Evolutionary conservation across 495 filamentous ascomycete species (phyloP).

Genomic region (Beverwykella pulmonaria): DNA sequence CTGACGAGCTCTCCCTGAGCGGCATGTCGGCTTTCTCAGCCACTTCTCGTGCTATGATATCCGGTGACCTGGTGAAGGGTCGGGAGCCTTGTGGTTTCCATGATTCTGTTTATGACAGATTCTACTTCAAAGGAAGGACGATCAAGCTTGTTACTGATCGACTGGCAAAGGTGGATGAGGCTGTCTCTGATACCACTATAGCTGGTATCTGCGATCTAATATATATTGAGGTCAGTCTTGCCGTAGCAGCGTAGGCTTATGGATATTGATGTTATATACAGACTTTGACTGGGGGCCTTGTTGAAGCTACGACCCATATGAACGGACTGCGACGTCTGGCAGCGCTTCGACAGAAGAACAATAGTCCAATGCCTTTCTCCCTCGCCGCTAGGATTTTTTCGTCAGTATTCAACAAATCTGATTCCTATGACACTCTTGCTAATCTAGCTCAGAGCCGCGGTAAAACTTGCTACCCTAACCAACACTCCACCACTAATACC

Average conservation of each 20-base stretch:
- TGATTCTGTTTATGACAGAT: not conserved
- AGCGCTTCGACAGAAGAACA: not conserved
- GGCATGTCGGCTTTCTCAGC: slow-evolving; percentile 6
- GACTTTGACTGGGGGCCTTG: slow-evolving; percentile 2
- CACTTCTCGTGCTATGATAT: slow-evolving; percentile 3
- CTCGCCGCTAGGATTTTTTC: not conserved
- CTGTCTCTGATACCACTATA: not conserved
- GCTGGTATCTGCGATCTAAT: slow-evolving; percentile 2
- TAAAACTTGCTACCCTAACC: not conserved
- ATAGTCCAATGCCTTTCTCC: not conserved
- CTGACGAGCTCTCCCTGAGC: slow-evolving; percentile 6
- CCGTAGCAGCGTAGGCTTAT: not conserved
- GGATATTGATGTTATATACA: not conserved
- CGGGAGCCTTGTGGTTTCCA: not conserved
- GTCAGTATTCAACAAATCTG: not conserved
- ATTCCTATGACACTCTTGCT: not conserved
- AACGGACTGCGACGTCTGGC: not conserved
- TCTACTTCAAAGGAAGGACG: slow-evolving; percentile 12
- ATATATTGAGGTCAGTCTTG: not conserved
- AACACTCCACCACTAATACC: not conserved
- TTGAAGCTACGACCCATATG: slow-evolving; percentile 5
- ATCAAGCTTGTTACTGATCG: slow-evolving; percentile 1
- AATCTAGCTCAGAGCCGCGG: not conserved
- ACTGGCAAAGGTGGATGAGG: not conserved
- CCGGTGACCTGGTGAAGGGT: not conserved